phyloP scores from a whole-genome alignment of 2,329 filamentous ascomycete genomes.

The Ascochyta viciae-villosae region DNA sequence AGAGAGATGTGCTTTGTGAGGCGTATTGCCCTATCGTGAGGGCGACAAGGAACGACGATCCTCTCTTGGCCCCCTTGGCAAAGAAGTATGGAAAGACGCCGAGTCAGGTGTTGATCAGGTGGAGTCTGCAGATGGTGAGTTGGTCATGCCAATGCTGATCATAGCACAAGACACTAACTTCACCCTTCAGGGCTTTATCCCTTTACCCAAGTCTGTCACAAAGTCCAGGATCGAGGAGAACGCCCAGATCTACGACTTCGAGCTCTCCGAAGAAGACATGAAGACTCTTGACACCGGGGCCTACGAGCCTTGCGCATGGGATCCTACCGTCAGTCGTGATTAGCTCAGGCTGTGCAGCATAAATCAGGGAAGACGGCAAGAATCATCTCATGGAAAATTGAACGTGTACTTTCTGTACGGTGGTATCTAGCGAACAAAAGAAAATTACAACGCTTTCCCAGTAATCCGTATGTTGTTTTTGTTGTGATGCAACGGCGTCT shows the following conservation, averaged over 20 bases:
- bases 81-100: constrained; percentile 66
- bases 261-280: constrained; percentile 66
- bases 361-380: neutral
- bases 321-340: constrained; percentile 58
- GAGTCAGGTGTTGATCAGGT: constrained; percentile 65
- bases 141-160: too few species aligned
- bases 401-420: constrained; percentile 6
- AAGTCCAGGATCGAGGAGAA: constrained; percentile 68
- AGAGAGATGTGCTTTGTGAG: constrained; percentile 57
- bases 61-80: constrained; percentile 57
- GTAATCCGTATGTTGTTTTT: constrained; percentile 21
- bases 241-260: constrained; percentile 65
- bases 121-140: constrained; percentile 57
- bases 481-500: constrained; percentile 27
- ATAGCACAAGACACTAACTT: neutral
- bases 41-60: constrained; percentile 59
- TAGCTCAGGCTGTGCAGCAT: constrained; percentile 23
- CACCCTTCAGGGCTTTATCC: constrained; percentile 61
- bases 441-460: constrained; percentile 8
- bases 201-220: constrained; percentile 68
- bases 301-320: constrained; percentile 67
- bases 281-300: constrained; percentile 59
- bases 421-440: constrained; percentile 16
- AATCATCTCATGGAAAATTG: constrained; percentile 13
- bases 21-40: constrained; percentile 58